Base-by-base conservation (phyloP, 768 basidiomycete species). In the Gloeostereum incarnatum region DNA sequence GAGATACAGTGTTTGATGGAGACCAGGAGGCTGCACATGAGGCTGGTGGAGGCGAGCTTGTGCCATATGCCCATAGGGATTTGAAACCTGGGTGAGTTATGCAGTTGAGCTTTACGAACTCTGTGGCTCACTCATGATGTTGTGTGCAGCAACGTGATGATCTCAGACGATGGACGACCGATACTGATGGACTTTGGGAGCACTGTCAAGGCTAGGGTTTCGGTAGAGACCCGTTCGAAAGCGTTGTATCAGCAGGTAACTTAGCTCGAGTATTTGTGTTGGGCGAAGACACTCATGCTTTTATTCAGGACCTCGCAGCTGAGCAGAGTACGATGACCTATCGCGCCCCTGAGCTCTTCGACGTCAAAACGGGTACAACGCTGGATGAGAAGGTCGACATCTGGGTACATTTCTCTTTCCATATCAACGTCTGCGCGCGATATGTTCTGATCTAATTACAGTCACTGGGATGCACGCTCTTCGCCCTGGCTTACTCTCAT, bases 281-380 rank as follows among this genome's bases (percentile, higher is more conserved):
- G 33, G 18, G 27, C 33, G 31, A 17, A 21, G 10, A 8, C 31
- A 27, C 38, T 30, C 18, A 7, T n/a, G 31, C 21, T 19, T 42
- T 21, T 10, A 11, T 26, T 14, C 42, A 87, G 75, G 96, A 99
- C 56, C 78, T 94, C 45, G 96, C 96, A 2, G 91, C 90, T 13
- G 96, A 99, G 58, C 93, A 94, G 58, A 94, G 91, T 47, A 91
- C 92, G 9, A 98, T 99, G 96, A 88, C 96, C 0, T 99, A 94
- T 51, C 81, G 96, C 14, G 93, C 96, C 2, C 96, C 96, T 0
- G 96, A 99, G 53, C 67, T 99, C 16, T 99, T 97, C 54, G 96
- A 99, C 49, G 93, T 96, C 40, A 94, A 94, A 56, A 97, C 92
- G 4, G 89, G 88, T 17, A 64, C 73, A 27, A 75, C 67, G 1